Base-by-base conservation (phyloP, 2,329 filamentous ascomycete genomes). In the Fusarium sp. region DNA sequence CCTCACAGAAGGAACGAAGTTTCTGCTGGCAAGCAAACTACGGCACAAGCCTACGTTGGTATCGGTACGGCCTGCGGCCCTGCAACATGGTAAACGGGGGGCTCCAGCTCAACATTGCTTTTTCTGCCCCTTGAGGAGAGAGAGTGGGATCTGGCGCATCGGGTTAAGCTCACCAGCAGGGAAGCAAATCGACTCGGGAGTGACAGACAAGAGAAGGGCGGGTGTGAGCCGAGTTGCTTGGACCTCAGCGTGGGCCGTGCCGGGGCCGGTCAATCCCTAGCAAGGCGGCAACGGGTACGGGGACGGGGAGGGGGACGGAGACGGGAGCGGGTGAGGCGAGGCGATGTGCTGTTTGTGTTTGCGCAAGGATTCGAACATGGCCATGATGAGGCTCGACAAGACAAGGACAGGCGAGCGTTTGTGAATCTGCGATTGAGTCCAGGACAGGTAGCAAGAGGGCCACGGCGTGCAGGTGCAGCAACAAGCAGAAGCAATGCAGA, bases 81-180 rank as follows among this genome's bases (percentile, higher is more conserved):
- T 69, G 74, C 34, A 71, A 70, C 60, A 70, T 67, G 64, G 71
- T 71, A 76, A 67, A 76, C 64, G 65, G 70, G 77, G 56, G 56
- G 66, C 68, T 78, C 64, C 58, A 45, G 58, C 61, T 72, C 61
- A 56, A 64, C 69, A 64, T 79, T 78, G 75, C 78, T 78, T 78
- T 78, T 78, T 65, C 60, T 66, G 16, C 76, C 72, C 77, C 74
- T 78, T 71, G 72, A 69, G 69, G 54, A 63, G 54, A 72, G 73
- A 67, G 76, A 64, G 77, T 78, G 74, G 75, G 69, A 77, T 78
- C 68, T 78, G 66, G 70, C 74, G 73, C 77, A 79, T 76, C 57
- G 67, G 77, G 75, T 72, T 65, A 72, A 74, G 69, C 71, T 75
- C 70, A 70, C 66, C 56, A 62, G 58, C 60, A 61, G 34, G 63